phyloP scores from a whole-genome alignment of 148 eudicot species.

The Rhododendron griersonianum region DNA sequence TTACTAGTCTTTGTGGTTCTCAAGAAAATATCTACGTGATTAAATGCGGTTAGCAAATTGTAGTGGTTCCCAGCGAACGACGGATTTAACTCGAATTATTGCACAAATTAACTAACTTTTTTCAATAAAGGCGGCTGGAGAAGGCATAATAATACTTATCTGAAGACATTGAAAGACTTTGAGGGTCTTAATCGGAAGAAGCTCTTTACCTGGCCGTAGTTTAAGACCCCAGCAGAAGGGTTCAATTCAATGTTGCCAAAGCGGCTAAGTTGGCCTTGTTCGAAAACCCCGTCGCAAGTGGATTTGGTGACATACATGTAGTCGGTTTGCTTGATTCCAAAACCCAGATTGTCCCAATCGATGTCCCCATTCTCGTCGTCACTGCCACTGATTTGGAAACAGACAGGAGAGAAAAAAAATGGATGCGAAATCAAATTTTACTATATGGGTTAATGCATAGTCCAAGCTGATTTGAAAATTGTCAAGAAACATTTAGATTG shows the following conservation, averaged over 20 bases:
- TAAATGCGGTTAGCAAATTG: no score
- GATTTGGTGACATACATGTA: slow-evolving; percentile 74
- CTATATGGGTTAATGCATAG: background rate
- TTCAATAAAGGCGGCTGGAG: no score
- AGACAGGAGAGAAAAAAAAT: background rate
- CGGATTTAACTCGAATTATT: no score
- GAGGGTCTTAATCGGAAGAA: background rate
- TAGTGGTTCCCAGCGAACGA: no score
- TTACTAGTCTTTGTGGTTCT: background rate
- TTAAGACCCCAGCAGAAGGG: slow-evolving; percentile 69
- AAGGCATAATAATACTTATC: background rate
- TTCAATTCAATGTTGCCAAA: slow-evolving; percentile 60
- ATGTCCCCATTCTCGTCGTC: slow-evolving; percentile 50
- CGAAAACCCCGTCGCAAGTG: slow-evolving; percentile 33
- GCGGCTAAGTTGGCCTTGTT: slow-evolving; percentile 45
- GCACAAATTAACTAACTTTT: background rate
- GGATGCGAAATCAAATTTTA: background rate
- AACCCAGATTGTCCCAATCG: slow-evolving; percentile 77
- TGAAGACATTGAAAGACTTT: background rate
- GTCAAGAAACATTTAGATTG: background rate
- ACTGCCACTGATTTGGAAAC: slow-evolving; percentile 9
- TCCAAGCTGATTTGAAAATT: background rate
- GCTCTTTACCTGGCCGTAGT: slow-evolving; percentile 56
- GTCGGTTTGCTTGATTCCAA: slow-evolving; percentile 61
- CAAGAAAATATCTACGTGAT: no score